Evolutionary conservation across 2,329 filamentous ascomycete genomes (phyloP).

Genomic region (Neofusicoccum ribis): DNA sequence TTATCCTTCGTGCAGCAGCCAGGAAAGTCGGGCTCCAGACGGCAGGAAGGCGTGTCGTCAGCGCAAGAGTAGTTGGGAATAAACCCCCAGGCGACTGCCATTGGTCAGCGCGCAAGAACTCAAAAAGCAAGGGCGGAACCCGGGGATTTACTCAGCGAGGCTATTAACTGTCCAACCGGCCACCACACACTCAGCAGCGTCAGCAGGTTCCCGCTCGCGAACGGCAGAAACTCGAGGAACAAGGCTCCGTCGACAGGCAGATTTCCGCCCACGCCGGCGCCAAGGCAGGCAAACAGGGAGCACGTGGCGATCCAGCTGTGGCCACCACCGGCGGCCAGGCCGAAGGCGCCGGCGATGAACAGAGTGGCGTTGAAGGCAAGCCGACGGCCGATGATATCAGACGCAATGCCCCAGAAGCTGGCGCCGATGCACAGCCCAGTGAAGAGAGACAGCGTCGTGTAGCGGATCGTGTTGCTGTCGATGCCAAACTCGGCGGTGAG

Average conservation of each 20-base stretch:
- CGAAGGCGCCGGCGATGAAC: slow-evolving; percentile 72
- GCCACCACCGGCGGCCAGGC: slow-evolving; percentile 67
- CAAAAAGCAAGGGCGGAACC: neutral
- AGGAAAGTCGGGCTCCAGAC: neutral
- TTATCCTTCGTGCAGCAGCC: slow-evolving; percentile 48
- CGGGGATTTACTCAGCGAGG: slow-evolving; percentile 51
- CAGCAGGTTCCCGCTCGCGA: slow-evolving; percentile 69
- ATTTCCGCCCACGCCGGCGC: slow-evolving; percentile 60
- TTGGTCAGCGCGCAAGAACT: slow-evolving; percentile 21
- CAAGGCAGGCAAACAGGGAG: slow-evolving; percentile 45
- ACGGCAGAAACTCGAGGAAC: slow-evolving; percentile 81
- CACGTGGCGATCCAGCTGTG: slow-evolving; percentile 61
- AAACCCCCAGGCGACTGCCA: slow-evolving; percentile 69
- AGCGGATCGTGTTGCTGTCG: slow-evolving; percentile 69
- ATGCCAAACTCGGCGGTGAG: slow-evolving; percentile 73
- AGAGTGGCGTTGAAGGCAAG: slow-evolving; percentile 81
- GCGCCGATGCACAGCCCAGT: slow-evolving; percentile 76
- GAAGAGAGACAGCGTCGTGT: slow-evolving; percentile 77
- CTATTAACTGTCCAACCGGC: slow-evolving; percentile 77
- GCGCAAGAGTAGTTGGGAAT: slow-evolving; percentile 65
- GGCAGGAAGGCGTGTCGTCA: slow-evolving; percentile 18
- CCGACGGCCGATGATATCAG: slow-evolving; percentile 75
- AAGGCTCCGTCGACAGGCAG: slow-evolving; percentile 76
- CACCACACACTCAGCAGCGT: slow-evolving; percentile 86
- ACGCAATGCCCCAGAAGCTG: slow-evolving; percentile 77